Conservation (phyloP, 441 rosid genomes). For the Arabidopsis hybrid region DNA sequence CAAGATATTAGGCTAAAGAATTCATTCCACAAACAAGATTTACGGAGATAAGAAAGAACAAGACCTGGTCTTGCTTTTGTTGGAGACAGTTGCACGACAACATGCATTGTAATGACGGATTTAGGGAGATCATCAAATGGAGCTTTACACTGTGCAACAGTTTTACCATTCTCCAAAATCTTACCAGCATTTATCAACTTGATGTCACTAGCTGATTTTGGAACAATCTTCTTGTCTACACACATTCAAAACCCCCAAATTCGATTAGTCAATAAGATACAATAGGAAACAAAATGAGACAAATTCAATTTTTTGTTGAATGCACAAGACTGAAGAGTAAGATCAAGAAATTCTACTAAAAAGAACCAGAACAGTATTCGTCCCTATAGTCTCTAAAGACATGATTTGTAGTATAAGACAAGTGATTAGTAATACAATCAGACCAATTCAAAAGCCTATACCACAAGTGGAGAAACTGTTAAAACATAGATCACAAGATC, state of each 20-base stretch:
- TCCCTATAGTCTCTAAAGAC: neutral
- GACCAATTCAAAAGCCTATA: conserved; percentile 17
- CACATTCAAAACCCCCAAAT: conserved; percentile 25
- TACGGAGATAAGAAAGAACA: conserved; percentile 21
- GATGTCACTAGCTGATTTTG: conserved; percentile 78
- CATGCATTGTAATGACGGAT: conserved; percentile 90
- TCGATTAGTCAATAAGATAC: neutral
- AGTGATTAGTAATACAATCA: conserved; percentile 5
- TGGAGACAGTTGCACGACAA: conserved; percentile 84
- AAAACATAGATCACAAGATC: neutral
- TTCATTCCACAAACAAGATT: conserved; percentile 11
- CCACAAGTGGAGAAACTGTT: conserved; percentile 9
- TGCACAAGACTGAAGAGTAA: neutral
- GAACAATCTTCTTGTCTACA: conserved; percentile 74
- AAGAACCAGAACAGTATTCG: neutral
- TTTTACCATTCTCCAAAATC: conserved; percentile 85
- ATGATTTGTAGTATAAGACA: neutral
- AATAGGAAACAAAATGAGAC: neutral
- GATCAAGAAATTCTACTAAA: neutral
- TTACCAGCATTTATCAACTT: conserved; percentile 88
- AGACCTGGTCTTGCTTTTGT: conserved; percentile 84
- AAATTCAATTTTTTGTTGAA: neutral
- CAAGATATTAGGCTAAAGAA: conserved; percentile 22
- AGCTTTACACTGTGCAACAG: conserved; percentile 81
- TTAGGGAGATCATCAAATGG: conserved; percentile 82